Percentiles rank a stretch among this genome's conserved stretches.
Evolutionary conservation across 1,139 yeast genomes (phyloP).

Genomic region (Suhomyces wounanorum): DNA sequence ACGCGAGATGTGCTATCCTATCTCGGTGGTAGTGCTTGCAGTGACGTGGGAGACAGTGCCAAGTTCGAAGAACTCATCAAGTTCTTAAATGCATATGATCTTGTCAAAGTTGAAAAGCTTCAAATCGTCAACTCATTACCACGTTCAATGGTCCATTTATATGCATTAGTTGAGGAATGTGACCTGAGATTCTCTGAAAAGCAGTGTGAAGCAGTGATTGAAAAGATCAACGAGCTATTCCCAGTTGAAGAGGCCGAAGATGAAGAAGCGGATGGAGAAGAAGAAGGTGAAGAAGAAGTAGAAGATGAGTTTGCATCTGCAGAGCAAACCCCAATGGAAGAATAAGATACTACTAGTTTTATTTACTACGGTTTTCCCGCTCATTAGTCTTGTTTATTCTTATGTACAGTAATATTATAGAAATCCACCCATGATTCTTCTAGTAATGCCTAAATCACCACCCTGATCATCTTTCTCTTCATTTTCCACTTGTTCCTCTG

Average conservation of each 20-base stretch:
- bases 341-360: background rate
- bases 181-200: slow-evolving; percentile 76
- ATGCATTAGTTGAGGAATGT: slow-evolving; percentile 85
- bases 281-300: slow-evolving; percentile 20
- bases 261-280: slow-evolving; percentile 30
- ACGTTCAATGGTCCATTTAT: slow-evolving; percentile 72
- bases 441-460: slow-evolving; percentile 11
- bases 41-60: slow-evolving; percentile 44
- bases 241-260: slow-evolving; percentile 44
- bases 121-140: slow-evolving; percentile 85
- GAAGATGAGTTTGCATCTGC: slow-evolving; percentile 16
- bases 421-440: slow-evolving; percentile 18
- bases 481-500: background rate
- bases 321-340: slow-evolving; percentile 14
- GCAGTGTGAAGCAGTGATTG: slow-evolving; percentile 56
- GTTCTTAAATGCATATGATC: slow-evolving; percentile 52
- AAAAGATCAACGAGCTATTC: slow-evolving; percentile 49
- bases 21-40: slow-evolving; percentile 46
- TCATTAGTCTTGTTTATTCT: background rate
- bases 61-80: slow-evolving; percentile 55
- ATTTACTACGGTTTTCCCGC: background rate
- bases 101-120: slow-evolving; percentile 82
- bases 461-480: slow-evolving; percentile 7
- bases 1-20: slow-evolving; percentile 63
- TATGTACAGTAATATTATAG: slow-evolving; percentile 12